Percentiles rank a stretch among this genome's conserved stretches.
These are phyloP conservation scores for Wickerhamiella musiphila DNA, from an alignment of 805 yeast genomes.

Conservation along the genomic window DNA sequence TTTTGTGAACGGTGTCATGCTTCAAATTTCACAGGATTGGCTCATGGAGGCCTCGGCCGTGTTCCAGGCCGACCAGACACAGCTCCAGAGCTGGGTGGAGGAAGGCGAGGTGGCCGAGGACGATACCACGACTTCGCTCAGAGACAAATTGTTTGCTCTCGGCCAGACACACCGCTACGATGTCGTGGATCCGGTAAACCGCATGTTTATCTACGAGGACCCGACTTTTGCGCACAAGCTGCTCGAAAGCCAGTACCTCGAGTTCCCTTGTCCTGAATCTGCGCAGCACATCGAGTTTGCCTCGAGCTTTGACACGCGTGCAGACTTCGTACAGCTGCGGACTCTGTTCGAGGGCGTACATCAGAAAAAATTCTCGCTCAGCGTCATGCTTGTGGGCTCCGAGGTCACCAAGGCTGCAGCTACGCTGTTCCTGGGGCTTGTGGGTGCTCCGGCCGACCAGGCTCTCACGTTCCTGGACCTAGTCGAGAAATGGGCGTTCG, in stretches of 20 bases:
- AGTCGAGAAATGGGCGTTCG: neutral
- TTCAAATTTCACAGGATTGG: conserved; percentile 14
- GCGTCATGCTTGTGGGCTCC: neutral
- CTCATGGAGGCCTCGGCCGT: conserved; percentile 11
- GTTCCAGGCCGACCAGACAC: conserved; percentile 33
- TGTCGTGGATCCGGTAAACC: conserved; percentile 7
- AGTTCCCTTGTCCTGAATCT: too few species aligned
- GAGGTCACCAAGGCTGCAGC: neutral
- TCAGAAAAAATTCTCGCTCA: neutral
- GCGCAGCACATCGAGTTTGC: conserved; percentile 31
- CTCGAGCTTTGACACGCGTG: conserved; percentile 33
- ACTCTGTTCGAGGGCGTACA: conserved; percentile 20
- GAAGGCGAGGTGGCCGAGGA: conserved; percentile 16
- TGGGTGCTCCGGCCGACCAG: neutral
- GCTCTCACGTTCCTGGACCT: neutral
- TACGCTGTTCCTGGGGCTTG: neutral
- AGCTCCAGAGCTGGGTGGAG: conserved; percentile 16
- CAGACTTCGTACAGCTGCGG: conserved; percentile 29
- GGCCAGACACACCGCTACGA: conserved; percentile 6
- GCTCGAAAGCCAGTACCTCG: too few species aligned
- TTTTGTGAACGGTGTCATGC: conserved; percentile 44
- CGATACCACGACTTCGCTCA: conserved; percentile 7
- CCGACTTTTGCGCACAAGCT: too few species aligned
- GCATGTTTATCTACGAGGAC: too few species aligned
- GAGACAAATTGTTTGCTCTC: conserved; percentile 7